Evolutionary conservation across 2,329 filamentous ascomycete species (phyloP).

Genomic region (Arthrobotrys entomopaga): DNA sequence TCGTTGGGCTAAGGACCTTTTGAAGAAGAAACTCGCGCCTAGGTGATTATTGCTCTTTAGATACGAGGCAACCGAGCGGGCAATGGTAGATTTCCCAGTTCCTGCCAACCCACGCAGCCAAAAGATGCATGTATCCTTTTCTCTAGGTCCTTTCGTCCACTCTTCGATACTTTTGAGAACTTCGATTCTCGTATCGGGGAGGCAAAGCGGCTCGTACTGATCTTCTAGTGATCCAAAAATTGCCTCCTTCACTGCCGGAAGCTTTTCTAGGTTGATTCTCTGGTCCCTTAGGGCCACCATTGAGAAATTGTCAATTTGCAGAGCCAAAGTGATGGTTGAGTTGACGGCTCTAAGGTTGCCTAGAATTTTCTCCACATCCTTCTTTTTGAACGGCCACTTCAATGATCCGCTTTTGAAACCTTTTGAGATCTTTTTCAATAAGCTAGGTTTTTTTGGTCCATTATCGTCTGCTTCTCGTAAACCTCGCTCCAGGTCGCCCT

Average conservation of each 20-base stretch:
- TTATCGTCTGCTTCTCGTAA: neutral
- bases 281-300: conserved; percentile 6
- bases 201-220: conserved; percentile 57
- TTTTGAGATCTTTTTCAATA: neutral
- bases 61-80: conserved; percentile 60
- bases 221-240: conserved; percentile 55
- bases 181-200: conserved; percentile 56
- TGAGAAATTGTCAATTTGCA: conserved; percentile 21
- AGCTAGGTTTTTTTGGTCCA: neutral
- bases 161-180: conserved; percentile 54
- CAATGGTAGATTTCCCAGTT: conserved; percentile 62
- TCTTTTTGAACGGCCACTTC: conserved; percentile 26
- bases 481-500: conserved; percentile 6
- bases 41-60: conserved; percentile 57
- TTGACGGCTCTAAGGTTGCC: neutral
- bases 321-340: neutral
- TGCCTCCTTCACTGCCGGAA: conserved; percentile 46
- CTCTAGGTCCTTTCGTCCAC: conserved; percentile 21
- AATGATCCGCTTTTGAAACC: neutral
- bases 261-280: conserved; percentile 4
- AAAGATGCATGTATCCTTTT: conserved; percentile 26
- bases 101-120: conserved; percentile 63
- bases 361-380: conserved; percentile 8
- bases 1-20: conserved; percentile 62
- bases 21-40: conserved; percentile 64